Evolutionary conservation across 176 grass and related monocot genomes (phyloP).

Genomic region (Musa schizocarpa): DNA sequence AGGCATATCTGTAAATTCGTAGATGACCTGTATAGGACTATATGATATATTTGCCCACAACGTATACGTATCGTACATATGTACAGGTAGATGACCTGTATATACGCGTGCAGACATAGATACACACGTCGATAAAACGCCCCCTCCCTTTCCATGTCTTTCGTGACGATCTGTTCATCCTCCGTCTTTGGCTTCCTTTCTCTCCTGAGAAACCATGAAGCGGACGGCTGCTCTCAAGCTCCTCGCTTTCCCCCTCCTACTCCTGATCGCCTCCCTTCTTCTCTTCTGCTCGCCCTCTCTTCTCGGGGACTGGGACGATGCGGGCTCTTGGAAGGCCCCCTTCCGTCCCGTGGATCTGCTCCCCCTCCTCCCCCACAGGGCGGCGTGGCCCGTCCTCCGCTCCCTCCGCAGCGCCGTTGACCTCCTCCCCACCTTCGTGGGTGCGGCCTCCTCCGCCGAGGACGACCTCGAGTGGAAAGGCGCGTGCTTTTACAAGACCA

Average conservation of each 20-base stretch:
- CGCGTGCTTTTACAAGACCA: slow-evolving; percentile 85
- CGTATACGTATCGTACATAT: no score
- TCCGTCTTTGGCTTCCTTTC: not conserved
- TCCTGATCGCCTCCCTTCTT: slow-evolving; percentile 3
- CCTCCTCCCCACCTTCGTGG: slow-evolving; percentile 78
- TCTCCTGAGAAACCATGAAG: slow-evolving; percentile 29
- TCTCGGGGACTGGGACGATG: not conserved
- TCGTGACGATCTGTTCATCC: no score
- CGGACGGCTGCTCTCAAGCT: slow-evolving; percentile 14
- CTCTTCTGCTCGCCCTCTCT: slow-evolving; percentile 21
- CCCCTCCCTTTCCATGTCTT: no score
- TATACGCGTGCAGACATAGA: no score
- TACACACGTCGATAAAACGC: no score
- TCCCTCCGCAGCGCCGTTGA: slow-evolving; percentile 49
- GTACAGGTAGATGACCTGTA: no score
- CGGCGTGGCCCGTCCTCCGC: slow-evolving; percentile 43
- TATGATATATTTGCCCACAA: no score
- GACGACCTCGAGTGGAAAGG: slow-evolving; percentile 65
- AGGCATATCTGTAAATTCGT: no score
- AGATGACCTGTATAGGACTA: no score
- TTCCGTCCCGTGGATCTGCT: slow-evolving; percentile 54
- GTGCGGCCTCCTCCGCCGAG: slow-evolving; percentile 27
- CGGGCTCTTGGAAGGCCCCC: slow-evolving; percentile 25
- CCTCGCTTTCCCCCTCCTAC: slow-evolving; percentile 18
- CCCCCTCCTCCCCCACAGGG: slow-evolving; percentile 53